Conservation (phyloP, 108 stramenopile genomes). For the Fragilariopsis cylindrus region DNA sequence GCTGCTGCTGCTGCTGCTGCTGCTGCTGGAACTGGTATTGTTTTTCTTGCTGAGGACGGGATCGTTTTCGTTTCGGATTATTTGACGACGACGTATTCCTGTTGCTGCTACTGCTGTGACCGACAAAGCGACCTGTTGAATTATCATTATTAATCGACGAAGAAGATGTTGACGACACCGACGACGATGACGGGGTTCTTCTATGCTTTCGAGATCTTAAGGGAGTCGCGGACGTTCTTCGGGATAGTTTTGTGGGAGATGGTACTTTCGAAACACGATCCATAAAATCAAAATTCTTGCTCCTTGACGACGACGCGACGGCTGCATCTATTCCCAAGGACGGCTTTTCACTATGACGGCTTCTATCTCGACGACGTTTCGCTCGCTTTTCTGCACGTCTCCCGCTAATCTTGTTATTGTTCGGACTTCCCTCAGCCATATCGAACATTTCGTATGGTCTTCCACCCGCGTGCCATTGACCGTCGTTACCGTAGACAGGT, state of each 20-base stretch:
- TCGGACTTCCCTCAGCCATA: neutral
- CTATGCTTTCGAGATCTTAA: neutral
- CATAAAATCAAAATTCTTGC: conserved; percentile 5
- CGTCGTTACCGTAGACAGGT: neutral
- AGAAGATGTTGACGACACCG: neutral
- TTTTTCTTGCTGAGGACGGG: conserved; percentile 1
- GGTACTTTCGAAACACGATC: conserved; percentile 11
- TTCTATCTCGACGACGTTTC: conserved; percentile 4
- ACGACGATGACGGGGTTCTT: no score
- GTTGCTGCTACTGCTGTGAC: neutral
- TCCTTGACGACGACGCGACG: no score
- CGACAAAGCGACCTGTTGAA: no score
- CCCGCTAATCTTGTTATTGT: neutral
- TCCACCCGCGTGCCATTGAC: neutral
- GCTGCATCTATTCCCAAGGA: neutral
- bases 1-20: neutral
- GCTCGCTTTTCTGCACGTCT: conserved; percentile 10
- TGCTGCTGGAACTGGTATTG: neutral
- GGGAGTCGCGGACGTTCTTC: conserved; percentile 7
- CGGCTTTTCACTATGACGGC: neutral
- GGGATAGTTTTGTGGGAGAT: neutral
- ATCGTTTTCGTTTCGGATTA: neutral
- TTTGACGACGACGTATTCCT: neutral
- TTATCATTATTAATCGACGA: neutral
- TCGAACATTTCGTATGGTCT: conserved; percentile 9